Evolutionary conservation across 306 rosid species (phyloP).

Genomic region (Nissolia schottii): DNA sequence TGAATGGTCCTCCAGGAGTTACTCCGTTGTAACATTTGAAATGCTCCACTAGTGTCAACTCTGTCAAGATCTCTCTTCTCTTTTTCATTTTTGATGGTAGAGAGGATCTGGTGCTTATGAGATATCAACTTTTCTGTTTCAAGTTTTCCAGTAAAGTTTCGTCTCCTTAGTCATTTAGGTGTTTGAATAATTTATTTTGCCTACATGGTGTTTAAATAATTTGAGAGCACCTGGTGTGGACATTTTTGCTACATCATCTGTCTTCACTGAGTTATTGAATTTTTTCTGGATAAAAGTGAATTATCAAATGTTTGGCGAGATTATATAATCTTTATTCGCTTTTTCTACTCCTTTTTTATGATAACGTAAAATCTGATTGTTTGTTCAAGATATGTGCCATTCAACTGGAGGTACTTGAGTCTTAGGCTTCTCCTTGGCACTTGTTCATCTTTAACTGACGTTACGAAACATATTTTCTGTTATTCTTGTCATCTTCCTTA

Average conservation of each 20-base stretch:
- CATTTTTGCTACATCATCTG: neutral
- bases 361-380: neutral
- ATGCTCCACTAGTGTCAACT: constrained; percentile 20
- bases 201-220: neutral
- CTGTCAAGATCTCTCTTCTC: constrained; percentile 22
- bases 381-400: constrained; percentile 10
- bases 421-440: neutral
- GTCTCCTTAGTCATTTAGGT: constrained; percentile 1
- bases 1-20: constrained; percentile 5
- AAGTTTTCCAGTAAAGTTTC: neutral
- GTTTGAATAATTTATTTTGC: too few relatives aligned
- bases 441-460: neutral
- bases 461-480: neutral
- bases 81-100: constrained; percentile 4
- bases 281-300: too few relatives aligned
- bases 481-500: neutral
- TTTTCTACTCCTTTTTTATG: neutral
- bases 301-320: neutral
- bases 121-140: constrained; percentile 11
- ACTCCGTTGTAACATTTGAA: neutral
- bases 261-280: too few relatives aligned
- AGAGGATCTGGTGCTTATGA: constrained; percentile 19
- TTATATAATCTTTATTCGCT: neutral
- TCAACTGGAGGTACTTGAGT: constrained; percentile 1
- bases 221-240: neutral